phyloP scores from a whole-genome alignment of 768 basidiomycete genomes.

The Mycena vulgaris region DNA sequence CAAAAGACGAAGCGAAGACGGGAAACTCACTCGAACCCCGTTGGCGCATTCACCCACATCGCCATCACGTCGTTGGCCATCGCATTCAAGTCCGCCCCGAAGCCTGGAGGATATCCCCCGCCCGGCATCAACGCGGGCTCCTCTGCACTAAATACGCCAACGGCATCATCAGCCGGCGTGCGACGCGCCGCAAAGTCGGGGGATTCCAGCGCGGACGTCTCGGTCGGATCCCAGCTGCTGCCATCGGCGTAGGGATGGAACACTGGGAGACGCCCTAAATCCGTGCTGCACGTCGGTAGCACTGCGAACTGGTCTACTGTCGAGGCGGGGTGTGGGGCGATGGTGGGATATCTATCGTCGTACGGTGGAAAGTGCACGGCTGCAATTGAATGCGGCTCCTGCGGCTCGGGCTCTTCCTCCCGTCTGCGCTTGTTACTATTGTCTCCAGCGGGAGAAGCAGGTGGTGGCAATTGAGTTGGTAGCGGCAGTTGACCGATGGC shows the following conservation, averaged over 20 bases:
- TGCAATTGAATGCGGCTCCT: too few relatives aligned
- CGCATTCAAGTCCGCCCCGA: conserved; percentile 11
- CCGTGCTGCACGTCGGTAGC: conserved; percentile 26
- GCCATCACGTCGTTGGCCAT: conserved; percentile 1
- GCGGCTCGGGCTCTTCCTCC: background rate
- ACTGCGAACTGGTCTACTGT: background rate
- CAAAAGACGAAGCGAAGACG: too few relatives aligned
- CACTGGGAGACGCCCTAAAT: conserved; percentile 13
- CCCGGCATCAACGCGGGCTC: background rate
- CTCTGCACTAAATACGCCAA: background rate
- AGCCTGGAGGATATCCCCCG: background rate
- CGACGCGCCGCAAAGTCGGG: conserved; percentile 14
- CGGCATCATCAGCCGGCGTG: background rate
- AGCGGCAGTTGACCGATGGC: conserved; percentile 29
- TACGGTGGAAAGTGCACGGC: background rate
- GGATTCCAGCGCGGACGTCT: conserved; percentile 12
- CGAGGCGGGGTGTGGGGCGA: too few relatives aligned
- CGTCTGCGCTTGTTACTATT: conserved; percentile 1
- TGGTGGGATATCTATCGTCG: too few relatives aligned
- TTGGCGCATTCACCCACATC: conserved; percentile 10
- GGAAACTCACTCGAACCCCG: conserved; percentile 23
- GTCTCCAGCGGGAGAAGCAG: background rate
- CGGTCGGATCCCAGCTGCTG: conserved; percentile 13
- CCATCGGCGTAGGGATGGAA: background rate
- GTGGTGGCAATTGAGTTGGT: background rate